Percentiles rank a stretch among this genome's conserved stretches.
These are phyloP conservation scores for Saussurea involucrata DNA, from an alignment of 129 eudicot genomes.

Conservation along the genomic window DNA sequence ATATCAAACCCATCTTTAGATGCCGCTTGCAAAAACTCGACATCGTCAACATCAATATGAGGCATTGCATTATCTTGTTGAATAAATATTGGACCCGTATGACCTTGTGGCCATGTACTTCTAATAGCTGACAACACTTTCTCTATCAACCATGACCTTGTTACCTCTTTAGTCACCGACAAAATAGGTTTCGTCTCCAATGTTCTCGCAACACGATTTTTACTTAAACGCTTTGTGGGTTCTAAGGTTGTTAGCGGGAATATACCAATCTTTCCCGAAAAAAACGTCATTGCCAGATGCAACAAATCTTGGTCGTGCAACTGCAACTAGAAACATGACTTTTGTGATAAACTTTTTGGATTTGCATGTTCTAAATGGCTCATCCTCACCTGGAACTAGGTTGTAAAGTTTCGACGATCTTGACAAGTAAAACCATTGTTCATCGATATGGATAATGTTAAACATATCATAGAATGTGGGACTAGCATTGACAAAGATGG, in stretches of 20 bases:
- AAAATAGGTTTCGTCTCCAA: slow-evolving; percentile 9
- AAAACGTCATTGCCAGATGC: neutral
- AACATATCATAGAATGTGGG: neutral
- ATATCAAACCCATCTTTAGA: too few relatives aligned
- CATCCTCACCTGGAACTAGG: neutral
- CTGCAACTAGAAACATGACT: slow-evolving; percentile 1
- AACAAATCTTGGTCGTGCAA: neutral
- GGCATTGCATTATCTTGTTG: slow-evolving; percentile 35
- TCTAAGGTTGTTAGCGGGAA: neutral
- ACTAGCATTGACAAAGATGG: neutral
- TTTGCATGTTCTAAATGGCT: neutral
- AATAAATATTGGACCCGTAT: slow-evolving; percentile 14
- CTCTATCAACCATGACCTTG: neutral
- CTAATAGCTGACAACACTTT: slow-evolving; percentile 14
- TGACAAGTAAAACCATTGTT: neutral
- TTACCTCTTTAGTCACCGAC: too few relatives aligned
- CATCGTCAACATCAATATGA: neutral
- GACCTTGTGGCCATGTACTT: slow-evolving; percentile 2
- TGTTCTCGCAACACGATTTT: neutral
- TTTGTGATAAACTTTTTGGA: too few relatives aligned
- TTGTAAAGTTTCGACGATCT: neutral
- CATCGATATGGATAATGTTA: neutral
- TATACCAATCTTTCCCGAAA: neutral
- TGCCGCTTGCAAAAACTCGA: too few relatives aligned
- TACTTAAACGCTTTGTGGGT: slow-evolving; percentile 5